Evolutionary conservation across 345 rosid species (phyloP).

Genomic region (Lepidium aucheri): DNA sequence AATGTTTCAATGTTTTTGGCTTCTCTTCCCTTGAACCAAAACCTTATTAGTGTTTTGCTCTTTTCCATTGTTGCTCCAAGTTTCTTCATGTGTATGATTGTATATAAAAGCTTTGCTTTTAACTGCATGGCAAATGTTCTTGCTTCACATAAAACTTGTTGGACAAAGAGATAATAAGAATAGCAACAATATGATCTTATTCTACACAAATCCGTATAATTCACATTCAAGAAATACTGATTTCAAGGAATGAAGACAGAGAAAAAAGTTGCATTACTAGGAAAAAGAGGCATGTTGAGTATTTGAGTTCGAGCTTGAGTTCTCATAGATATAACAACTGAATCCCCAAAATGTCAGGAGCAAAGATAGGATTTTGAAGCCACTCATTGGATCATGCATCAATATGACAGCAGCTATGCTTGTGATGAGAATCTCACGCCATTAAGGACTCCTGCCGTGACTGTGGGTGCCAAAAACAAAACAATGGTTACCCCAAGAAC

Average conservation of each 20-base stretch:
- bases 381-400: slow-evolving; percentile 80
- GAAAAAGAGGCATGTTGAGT: slow-evolving; percentile 21
- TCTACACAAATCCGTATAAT: neutral
- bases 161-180: neutral
- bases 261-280: neutral
- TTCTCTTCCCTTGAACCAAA: too few relatives aligned
- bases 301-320: slow-evolving; percentile 25
- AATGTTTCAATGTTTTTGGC: neutral
- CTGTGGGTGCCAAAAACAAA: slow-evolving; percentile 65
- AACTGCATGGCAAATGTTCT: neutral
- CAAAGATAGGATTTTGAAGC: slow-evolving; percentile 77
- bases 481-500: slow-evolving; percentile 63
- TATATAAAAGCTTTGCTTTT: slow-evolving; percentile 3
- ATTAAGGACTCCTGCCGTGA: slow-evolving; percentile 77
- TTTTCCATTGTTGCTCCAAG: slow-evolving; percentile 12
- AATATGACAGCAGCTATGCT: slow-evolving; percentile 68
- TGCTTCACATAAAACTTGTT: neutral
- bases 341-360: slow-evolving; percentile 83
- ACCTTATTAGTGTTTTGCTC: slow-evolving; percentile 13
- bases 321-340: slow-evolving; percentile 65
- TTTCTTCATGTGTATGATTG: slow-evolving; percentile 3
- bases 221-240: neutral
- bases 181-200: neutral
- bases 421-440: slow-evolving; percentile 73
- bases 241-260: neutral